phyloP scores from a whole-genome alignment of 108 stramenopile species.

The Conticribra guillardii region DNA sequence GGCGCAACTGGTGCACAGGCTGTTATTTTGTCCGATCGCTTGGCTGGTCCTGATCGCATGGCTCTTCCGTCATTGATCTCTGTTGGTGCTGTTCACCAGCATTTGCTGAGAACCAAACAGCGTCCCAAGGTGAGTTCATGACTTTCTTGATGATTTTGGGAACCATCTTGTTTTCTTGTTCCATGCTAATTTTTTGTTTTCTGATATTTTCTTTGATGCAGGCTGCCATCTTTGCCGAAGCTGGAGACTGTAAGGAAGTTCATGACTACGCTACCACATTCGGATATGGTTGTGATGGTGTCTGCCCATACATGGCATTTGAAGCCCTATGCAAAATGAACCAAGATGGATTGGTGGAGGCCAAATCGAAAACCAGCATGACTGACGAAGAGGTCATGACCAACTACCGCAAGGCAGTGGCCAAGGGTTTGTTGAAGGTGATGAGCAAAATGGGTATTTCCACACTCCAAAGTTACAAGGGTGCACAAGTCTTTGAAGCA shows the following conservation, averaged over 20 bases:
- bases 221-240: slow-evolving; percentile 95
- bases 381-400: slow-evolving; percentile 88
- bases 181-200: no score
- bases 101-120: slow-evolving; percentile 93
- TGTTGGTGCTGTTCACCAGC: slow-evolving; percentile 97
- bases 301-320: slow-evolving; percentile 97
- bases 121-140: slow-evolving; percentile 66
- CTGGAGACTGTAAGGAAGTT: slow-evolving; percentile 96
- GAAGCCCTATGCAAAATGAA: slow-evolving; percentile 97
- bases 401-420: slow-evolving; percentile 95
- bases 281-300: slow-evolving; percentile 96
- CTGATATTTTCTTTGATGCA: neutral
- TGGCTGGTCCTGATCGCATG: slow-evolving; percentile 89
- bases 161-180: neutral
- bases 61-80: slow-evolving; percentile 93
- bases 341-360: slow-evolving; percentile 86
- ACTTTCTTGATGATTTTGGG: slow-evolving; percentile 3
- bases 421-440: slow-evolving; percentile 95
- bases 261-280: slow-evolving; percentile 93
- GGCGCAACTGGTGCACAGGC: slow-evolving; percentile 86
- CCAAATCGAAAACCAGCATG: slow-evolving; percentile 82
- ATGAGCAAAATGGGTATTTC: slow-evolving; percentile 98
- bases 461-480: slow-evolving; percentile 96
- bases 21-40: slow-evolving; percentile 89
- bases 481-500: slow-evolving; percentile 96